phyloP scores from a whole-genome alignment of 1,139 yeast genomes.

The Insectozyma bohioensis region DNA sequence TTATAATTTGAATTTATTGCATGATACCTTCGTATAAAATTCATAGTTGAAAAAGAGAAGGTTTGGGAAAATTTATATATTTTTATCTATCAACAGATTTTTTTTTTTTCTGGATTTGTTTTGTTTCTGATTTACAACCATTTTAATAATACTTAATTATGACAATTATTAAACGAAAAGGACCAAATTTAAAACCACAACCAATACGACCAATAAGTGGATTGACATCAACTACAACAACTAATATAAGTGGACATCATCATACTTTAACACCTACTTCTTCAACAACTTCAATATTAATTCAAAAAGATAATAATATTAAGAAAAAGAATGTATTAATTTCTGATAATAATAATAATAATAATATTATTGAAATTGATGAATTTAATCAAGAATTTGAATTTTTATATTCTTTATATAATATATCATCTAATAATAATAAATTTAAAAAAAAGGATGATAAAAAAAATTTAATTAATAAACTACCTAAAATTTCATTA shows the following conservation, averaged over 20 bases:
- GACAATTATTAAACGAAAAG: neutral
- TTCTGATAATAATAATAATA: too few species aligned
- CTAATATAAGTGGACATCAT: slow-evolving; percentile 10
- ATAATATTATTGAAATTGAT: neutral
- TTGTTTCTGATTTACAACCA: neutral
- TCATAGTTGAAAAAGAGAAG: too few species aligned
- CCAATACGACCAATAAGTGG: slow-evolving; percentile 10
- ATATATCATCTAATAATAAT: neutral
- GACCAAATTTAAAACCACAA: slow-evolving; percentile 2
- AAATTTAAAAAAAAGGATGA: slow-evolving; percentile 16
- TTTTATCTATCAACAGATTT: neutral
- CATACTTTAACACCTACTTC: slow-evolving; percentile 3
- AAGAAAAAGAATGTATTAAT: too few species aligned
- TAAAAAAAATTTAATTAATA: slow-evolving; percentile 23
- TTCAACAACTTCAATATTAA: slow-evolving; percentile 5
- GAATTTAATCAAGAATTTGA: slow-evolving; percentile 28
- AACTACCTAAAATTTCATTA: slow-evolving; percentile 25
- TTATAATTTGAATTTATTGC: slow-evolving; percentile 37
- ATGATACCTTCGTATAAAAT: slow-evolving; percentile 16
- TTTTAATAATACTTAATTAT: too few species aligned
- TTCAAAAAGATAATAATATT: too few species aligned
- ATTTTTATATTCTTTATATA: slow-evolving; percentile 32
- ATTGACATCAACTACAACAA: slow-evolving; percentile 11
- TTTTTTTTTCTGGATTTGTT: slow-evolving; percentile 3
- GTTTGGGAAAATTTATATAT: too few species aligned